Percentiles rank a stretch among this genome's conserved stretches.
Conservation (phyloP, 2,329 filamentous ascomycete species). For the Diatrype stigma region DNA sequence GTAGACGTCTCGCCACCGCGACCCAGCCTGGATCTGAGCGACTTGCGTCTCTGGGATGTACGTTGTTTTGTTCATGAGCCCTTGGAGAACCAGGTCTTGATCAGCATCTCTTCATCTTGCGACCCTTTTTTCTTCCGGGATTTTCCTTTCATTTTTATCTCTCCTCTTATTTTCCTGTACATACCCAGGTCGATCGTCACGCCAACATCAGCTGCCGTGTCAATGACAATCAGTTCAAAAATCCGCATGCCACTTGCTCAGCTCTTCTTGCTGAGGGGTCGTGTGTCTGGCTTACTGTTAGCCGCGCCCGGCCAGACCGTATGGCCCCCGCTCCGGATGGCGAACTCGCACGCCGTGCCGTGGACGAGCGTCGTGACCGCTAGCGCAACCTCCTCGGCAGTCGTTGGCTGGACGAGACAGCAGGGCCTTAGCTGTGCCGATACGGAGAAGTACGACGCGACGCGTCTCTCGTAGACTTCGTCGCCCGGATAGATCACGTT, state of each 20-base stretch:
- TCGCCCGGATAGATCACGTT: constrained; percentile 3
- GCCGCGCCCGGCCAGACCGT: constrained; percentile 5
- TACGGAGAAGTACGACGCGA: constrained; percentile 5
- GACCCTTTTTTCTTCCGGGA: no score
- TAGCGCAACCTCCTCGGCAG: constrained; percentile 4
- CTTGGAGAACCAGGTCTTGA: not conserved
- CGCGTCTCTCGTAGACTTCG: constrained; percentile 4
- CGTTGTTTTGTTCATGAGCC: constrained; percentile 24
- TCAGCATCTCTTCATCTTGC: not conserved
- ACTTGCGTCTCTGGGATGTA: constrained; percentile 22
- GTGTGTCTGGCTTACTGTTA: constrained; percentile 1
- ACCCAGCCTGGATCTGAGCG: constrained; percentile 26
- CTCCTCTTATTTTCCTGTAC: no score
- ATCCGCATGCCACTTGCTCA: no score
- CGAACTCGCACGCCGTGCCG: constrained; percentile 8
- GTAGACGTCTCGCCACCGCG: constrained; percentile 20
- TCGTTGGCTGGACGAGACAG: constrained; percentile 7
- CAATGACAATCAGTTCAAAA: not conserved
- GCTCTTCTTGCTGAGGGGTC: no score
- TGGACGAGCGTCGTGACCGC: constrained; percentile 9
- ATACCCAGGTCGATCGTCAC: constrained; percentile 11
- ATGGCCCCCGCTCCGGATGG: constrained; percentile 9
- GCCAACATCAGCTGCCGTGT: constrained; percentile 2
- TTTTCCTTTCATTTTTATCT: no score
- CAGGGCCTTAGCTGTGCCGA: constrained; percentile 1